Base-by-base conservation (phyloP, 352 stramenopile genomes). In the Elongisporangium prolatum region DNA sequence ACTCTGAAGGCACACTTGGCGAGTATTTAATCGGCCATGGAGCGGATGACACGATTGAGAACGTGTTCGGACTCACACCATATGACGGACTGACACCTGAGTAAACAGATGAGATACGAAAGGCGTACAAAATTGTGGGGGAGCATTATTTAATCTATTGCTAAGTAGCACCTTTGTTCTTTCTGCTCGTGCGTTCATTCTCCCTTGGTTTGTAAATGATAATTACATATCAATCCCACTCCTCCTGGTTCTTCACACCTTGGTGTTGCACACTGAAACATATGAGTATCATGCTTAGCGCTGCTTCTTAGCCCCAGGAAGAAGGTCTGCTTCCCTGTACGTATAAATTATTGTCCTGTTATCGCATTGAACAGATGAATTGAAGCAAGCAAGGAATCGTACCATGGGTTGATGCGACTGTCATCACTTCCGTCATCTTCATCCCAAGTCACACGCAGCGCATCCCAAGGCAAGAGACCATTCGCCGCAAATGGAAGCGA, bases 21-120 rank as follows among this genome's bases (percentile, higher is more conserved):
- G 89, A 98, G 72, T 97, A 89, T 70, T 69, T 98, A 48, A 98
- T 98, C 63, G 75, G 80, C n/a, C 86, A 89, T 57, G 94, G 93
- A 48, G 90, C 94, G 9, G 90, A 98, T 65, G 91, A 98, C 63
- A 96, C 86, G 21, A 89, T 98, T 57, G 86, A 96, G 61, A 99
- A 99, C 74, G 84, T 81, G 18, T 96, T 86, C 56, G 91, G 89
- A 18, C 78, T 98, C 38, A 96, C 91, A 3, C 74, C 92, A 2
- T 98, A 98, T 71, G 94, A 99, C 68, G 95, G 95, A 2, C 74
- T 92, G 40, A 76, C 72, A 8, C 72, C 78, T 24, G 76, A 88
- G 40, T 88, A 57, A 81, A 25, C 10, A 4, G 34, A 49, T 16
- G 59, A 25, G n/a, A 53, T 14, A 28, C 59, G 55, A 38, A 22